Evolutionary conservation across 2,329 filamentous ascomycete species (phyloP), one percentile per base, ranked within the genome.

Genomic region (Hymenoscyphus occultus): DNA sequence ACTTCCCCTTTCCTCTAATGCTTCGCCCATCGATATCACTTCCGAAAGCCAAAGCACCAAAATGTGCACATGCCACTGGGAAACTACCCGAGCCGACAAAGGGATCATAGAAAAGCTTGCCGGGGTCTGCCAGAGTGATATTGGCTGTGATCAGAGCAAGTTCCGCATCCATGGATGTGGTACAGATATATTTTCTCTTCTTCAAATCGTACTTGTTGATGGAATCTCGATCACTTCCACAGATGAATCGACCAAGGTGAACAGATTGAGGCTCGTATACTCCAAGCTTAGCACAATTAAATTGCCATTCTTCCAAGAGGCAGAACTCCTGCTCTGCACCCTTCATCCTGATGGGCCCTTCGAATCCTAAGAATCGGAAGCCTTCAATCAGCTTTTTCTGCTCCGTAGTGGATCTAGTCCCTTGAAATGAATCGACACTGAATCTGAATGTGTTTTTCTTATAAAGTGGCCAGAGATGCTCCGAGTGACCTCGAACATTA

Each of bases 51-150:
- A 90, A 76, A 1, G 93, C 92, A 1, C 95, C 95, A 73, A 96
- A 97, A 77, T 97, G 90, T 1, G 93, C 90, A 71, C 91, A 94
- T 0, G 95, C 92, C 31, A 99, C 81, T 0, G 92, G 90, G 74
- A 99, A 98, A 62, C 92, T 94, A 5, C 94, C 95, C 0, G 95
- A 98, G 4, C 95, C 95, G 65, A 95, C 93, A 74, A 99, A 99
- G 0, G 95, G 95, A 72, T 99, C 95, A 73, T 94, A 97, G 72
- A 96, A 91, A 1, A 98, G 76, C 74, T 91, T 96, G 0, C 92
- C 94, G 0, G 93, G 90, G 0, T 81, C 88, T 0, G 93, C 93
- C 14, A 91, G 85, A 0, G 92, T 91, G 71, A 99, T 87, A 74
- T 98, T 99, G 1, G 94, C 95, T 0, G 93, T 97, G 28, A 99